Conservation (phyloP, 2,329 filamentous ascomycete species). For the Raffaelea deltoideospora region DNA sequence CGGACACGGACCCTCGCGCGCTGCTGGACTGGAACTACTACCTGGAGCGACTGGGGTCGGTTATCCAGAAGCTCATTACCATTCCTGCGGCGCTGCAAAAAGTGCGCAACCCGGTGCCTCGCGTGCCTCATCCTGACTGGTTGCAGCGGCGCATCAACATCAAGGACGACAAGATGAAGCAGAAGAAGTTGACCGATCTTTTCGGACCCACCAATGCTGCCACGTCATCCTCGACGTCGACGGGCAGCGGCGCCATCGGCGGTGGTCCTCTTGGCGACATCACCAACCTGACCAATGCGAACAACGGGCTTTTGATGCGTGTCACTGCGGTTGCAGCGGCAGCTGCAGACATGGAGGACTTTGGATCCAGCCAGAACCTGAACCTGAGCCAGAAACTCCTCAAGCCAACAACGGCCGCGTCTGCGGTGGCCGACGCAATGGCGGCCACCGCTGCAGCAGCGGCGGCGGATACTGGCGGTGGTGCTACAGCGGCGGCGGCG, state of each 20-base stretch:
- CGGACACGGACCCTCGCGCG: slow-evolving; percentile 76
- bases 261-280: slow-evolving; percentile 56
- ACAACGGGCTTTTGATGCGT: slow-evolving; percentile 20
- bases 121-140: slow-evolving; percentile 93
- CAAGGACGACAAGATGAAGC: slow-evolving; percentile 95
- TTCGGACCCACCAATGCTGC: too few species aligned
- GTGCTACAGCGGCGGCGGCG: slow-evolving; percentile 28
- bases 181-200: slow-evolving; percentile 94
- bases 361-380: too few species aligned
- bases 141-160: slow-evolving; percentile 82
- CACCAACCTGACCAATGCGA: slow-evolving; percentile 37
- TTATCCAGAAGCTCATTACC: slow-evolving; percentile 97
- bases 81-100: slow-evolving; percentile 96
- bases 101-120: slow-evolving; percentile 81
- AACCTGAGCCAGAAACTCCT: slow-evolving; percentile 38
- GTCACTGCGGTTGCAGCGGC: slow-evolving; percentile 11
- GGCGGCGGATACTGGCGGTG: too few species aligned
- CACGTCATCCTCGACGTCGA: slow-evolving; percentile 32
- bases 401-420: slow-evolving; percentile 45
- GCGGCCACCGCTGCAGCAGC: background rate
- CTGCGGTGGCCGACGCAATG: slow-evolving; percentile 27
- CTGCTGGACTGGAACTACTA: slow-evolving; percentile 98
- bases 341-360: slow-evolving; percentile 60
- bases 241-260: background rate
- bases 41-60: slow-evolving; percentile 82